These are phyloP conservation scores for Quercus bicolor DNA, from an alignment of 306 rosid species.

Conservation along the genomic window DNA sequence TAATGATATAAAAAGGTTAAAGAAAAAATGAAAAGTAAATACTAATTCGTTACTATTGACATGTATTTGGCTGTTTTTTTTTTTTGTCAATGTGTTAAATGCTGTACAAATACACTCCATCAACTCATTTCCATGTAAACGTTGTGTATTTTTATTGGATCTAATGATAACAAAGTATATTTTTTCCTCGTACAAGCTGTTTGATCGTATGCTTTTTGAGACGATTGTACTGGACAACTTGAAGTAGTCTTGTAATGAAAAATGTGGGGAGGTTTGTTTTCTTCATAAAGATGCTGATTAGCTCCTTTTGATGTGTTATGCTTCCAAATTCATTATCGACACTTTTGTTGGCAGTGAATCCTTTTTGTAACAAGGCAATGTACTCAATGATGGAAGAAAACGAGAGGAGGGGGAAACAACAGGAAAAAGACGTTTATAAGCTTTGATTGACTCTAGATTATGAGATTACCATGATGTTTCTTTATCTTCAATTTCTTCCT, in stretches of 20 bases:
- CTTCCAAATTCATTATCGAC: too few species aligned
- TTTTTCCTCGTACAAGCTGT: too few species aligned
- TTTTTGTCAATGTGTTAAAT: conserved; percentile 23
- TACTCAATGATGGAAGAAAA: neutral
- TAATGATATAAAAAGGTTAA: neutral
- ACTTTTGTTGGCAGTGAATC: neutral
- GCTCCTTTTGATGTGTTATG: too few species aligned
- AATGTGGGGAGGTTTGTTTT: too few species aligned
- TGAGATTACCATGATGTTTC: neutral
- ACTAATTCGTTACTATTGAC: conserved; percentile 20
- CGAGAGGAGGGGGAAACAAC: neutral
- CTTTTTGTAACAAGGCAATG: neutral
- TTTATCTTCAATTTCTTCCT: neutral
- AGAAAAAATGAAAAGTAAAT: conserved; percentile 4
- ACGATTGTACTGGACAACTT: too few species aligned
- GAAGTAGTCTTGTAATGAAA: too few species aligned
- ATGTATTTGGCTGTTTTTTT: conserved; percentile 26
- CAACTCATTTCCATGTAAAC: conserved; percentile 13
- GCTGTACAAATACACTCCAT: conserved; percentile 29
- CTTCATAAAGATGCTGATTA: too few species aligned
- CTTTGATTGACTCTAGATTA: neutral
- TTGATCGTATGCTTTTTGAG: too few species aligned
- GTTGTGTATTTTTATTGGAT: neutral
- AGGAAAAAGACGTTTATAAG: neutral
- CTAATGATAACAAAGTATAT: neutral